Percentiles rank a stretch among this genome's conserved stretches.
These are phyloP conservation scores for Phytophthora colocasiae DNA, from an alignment of 352 stramenopile species.

Conservation along the genomic window DNA sequence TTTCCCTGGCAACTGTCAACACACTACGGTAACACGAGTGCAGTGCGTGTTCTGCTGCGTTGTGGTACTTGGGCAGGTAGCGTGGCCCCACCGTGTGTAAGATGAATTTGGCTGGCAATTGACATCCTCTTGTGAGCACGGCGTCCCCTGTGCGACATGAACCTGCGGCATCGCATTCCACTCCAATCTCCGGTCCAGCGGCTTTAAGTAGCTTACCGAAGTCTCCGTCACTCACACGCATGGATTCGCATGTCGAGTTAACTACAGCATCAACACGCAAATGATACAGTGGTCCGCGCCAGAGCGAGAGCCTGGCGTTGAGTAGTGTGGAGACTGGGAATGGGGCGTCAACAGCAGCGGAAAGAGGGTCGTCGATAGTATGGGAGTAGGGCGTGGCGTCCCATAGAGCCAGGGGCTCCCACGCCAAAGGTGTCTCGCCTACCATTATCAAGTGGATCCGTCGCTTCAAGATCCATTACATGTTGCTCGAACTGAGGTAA, in stretches of 20 bases:
- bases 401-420: conserved; percentile 27
- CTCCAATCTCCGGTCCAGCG: conserved; percentile 73
- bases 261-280: conserved; percentile 78
- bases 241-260: conserved; percentile 80
- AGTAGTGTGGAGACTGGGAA: conserved; percentile 40
- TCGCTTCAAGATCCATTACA: conserved; percentile 22
- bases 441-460: conserved; percentile 7
- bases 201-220: conserved; percentile 70
- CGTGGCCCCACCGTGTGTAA: conserved; percentile 88
- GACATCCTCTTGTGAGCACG: conserved; percentile 82
- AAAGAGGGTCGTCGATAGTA: conserved; percentile 11
- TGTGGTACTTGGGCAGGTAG: conserved; percentile 83
- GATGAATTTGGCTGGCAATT: conserved; percentile 70
- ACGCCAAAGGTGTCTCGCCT: conserved; percentile 11
- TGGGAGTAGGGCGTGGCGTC: conserved; percentile 1
- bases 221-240: conserved; percentile 71
- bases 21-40: conserved; percentile 81
- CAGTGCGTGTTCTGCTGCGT: conserved; percentile 82
- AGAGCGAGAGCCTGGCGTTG: conserved; percentile 66
- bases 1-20: conserved; percentile 72
- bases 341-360: conserved; percentile 5
- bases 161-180: conserved; percentile 69
- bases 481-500: conserved; percentile 9
- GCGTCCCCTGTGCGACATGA: conserved; percentile 84
- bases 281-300: conserved; percentile 59